Evolutionary conservation across 2,329 filamentous ascomycete species (phyloP).

Genomic region (Trichoderma atroviride): DNA sequence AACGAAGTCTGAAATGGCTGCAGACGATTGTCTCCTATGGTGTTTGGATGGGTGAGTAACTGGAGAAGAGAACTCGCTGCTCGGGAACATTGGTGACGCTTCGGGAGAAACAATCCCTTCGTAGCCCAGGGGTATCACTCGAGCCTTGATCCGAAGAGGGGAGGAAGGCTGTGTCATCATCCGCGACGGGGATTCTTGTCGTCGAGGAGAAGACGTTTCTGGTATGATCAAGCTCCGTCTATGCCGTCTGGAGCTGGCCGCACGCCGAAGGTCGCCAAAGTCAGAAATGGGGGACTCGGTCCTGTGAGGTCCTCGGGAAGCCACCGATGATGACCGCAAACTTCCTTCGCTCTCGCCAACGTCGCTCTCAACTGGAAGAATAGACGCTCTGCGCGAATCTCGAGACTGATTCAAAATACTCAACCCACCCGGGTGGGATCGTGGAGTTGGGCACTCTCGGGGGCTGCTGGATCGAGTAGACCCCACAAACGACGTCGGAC

Average conservation of each 20-base stretch:
- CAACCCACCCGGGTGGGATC: constrained; percentile 69
- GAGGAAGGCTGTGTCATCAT: constrained; percentile 74
- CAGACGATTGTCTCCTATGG: constrained; percentile 88
- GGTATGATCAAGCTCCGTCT: constrained; percentile 84
- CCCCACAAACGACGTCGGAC: constrained; percentile 56
- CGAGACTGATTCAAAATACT: constrained; percentile 61
- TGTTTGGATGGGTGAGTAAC: constrained; percentile 63
- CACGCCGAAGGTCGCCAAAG: constrained; percentile 72
- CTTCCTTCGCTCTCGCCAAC: constrained; percentile 85
- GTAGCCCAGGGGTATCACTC: constrained; percentile 59
- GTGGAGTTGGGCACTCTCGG: constrained; percentile 85
- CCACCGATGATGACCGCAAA: constrained; percentile 74
- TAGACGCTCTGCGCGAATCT: constrained; percentile 69
- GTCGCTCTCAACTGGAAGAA: constrained; percentile 82
- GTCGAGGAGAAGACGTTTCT: constrained; percentile 73
- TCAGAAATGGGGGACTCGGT: constrained; percentile 93
- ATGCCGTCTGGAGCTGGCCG: constrained; percentile 80
- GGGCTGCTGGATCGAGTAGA: constrained; percentile 90
- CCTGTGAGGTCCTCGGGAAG: constrained; percentile 67
- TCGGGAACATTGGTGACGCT: constrained; percentile 82
- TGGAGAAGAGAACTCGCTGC: constrained; percentile 80
- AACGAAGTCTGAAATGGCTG: constrained; percentile 71
- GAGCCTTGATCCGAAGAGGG: constrained; percentile 85
- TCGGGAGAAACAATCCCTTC: constrained; percentile 81
- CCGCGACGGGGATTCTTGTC: constrained; percentile 87